Conservation (phyloP, 768 basidiomycete species). For the Plicaturopsis crispa region DNA sequence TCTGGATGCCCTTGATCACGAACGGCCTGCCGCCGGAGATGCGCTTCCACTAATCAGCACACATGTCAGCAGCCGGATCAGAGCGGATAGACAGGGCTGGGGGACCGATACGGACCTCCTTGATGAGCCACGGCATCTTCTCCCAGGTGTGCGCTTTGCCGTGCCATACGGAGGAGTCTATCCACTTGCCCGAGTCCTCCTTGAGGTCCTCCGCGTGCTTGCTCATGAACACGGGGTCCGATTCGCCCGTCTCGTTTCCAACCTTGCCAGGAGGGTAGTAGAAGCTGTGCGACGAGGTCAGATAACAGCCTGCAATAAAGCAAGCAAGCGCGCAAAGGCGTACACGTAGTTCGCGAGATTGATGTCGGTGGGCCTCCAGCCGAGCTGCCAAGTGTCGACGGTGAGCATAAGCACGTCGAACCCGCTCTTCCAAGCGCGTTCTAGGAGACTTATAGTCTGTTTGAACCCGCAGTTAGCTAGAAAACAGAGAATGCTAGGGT, state of each 20-base stretch:
- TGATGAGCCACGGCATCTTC: slow-evolving; percentile 41
- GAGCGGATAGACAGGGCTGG: too few relatives aligned
- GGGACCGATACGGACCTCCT: slow-evolving; percentile 21
- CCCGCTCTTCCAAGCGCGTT: slow-evolving; percentile 37
- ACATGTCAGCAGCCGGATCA: background rate
- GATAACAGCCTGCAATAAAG: background rate
- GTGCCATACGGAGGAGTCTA: slow-evolving; percentile 39
- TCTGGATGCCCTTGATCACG: slow-evolving; percentile 48
- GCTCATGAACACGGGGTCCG: slow-evolving; percentile 44
- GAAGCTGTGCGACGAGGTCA: slow-evolving; percentile 20
- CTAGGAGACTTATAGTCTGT: slow-evolving; percentile 37
- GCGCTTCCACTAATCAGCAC: slow-evolving; percentile 31
- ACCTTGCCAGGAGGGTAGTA: slow-evolving; percentile 33
- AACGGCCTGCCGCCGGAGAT: slow-evolving; percentile 43
- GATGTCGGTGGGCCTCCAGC: slow-evolving; percentile 41
- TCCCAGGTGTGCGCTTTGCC: slow-evolving; percentile 47
- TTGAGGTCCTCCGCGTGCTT: slow-evolving; percentile 33
- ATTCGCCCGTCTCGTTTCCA: slow-evolving; percentile 38
- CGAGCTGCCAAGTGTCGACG: slow-evolving; percentile 44
- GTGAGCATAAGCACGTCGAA: slow-evolving; percentile 42
- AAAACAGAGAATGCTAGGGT: background rate
- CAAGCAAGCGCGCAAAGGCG: slow-evolving; percentile 2
- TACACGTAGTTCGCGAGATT: slow-evolving; percentile 42
- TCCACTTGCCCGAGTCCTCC: slow-evolving; percentile 38
- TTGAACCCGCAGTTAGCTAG: background rate